These are phyloP conservation scores for Flaveria sonorensis DNA, from an alignment of 129 eudicot genomes.

Conservation along the genomic window DNA sequence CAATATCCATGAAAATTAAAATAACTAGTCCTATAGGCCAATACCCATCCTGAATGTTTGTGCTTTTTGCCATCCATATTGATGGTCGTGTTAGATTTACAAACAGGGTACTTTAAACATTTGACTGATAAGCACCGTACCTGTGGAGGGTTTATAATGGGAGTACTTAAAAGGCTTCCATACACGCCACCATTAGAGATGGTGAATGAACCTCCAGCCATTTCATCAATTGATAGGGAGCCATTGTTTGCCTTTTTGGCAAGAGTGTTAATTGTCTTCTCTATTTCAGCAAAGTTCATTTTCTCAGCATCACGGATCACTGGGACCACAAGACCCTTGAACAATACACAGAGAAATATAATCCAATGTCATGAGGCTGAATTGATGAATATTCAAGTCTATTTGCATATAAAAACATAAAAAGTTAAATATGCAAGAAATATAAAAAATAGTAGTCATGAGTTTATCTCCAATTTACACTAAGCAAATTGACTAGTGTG, in stretches of 20 bases:
- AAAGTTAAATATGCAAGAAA: background rate
- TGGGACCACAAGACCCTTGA: background rate
- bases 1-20: background rate
- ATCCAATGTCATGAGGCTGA: background rate
- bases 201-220: slow-evolving; percentile 10
- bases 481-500: background rate
- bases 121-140: background rate
- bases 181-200: slow-evolving; percentile 9
- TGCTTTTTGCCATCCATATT: background rate
- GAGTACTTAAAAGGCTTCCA: slow-evolving; percentile 17
- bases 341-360: background rate
- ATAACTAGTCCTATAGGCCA: background rate
- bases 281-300: slow-evolving; percentile 11
- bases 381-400: background rate
- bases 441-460: background rate
- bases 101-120: background rate
- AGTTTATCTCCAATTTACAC: background rate
- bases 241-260: background rate
- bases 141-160: slow-evolving; percentile 9
- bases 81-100: background rate
- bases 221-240: background rate
- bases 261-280: background rate
- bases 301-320: slow-evolving; percentile 2
- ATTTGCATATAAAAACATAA: background rate
- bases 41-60: background rate